Evolutionary conservation across 148 eudicot genomes (phyloP).

Genomic region (Chenopodium formosanum): DNA sequence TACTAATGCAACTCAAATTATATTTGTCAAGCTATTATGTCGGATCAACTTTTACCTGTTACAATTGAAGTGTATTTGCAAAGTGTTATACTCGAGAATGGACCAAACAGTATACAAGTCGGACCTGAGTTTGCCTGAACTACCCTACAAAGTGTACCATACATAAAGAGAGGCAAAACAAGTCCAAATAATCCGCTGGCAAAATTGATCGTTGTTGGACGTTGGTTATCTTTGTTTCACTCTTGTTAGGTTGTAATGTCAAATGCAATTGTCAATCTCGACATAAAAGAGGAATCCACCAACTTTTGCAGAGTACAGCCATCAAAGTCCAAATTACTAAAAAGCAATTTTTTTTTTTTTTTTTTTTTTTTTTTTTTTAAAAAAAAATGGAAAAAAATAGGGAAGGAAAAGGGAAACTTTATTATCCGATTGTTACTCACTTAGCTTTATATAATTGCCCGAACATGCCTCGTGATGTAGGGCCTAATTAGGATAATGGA

Average conservation of each 20-base stretch:
- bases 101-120: neutral
- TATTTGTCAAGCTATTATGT: too few species aligned
- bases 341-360: neutral
- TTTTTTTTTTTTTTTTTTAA: too few species aligned
- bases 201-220: slow-evolving; percentile 2
- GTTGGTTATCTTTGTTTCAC: neutral
- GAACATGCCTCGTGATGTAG: slow-evolving; percentile 25
- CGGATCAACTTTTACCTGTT: too few species aligned
- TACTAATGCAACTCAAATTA: too few species aligned
- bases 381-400: too few species aligned
- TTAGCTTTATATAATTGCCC: neutral
- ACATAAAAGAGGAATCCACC: slow-evolving; percentile 9
- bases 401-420: neutral
- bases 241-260: slow-evolving; percentile 14
- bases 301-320: slow-evolving; percentile 10
- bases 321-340: slow-evolving; percentile 4
- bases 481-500: slow-evolving; percentile 15
- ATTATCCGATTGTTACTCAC: neutral
- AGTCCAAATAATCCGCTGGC: neutral
- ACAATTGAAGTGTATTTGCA: too few species aligned
- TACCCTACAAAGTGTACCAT: neutral
- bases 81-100: too few species aligned
- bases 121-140: neutral
- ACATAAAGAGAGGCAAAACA: neutral
- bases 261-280: neutral